A percentile compares a stretch with the other conserved stretches of the same genome.
Conservation (phyloP, 139 green algal species). For the Chloropicon primus region DNA sequence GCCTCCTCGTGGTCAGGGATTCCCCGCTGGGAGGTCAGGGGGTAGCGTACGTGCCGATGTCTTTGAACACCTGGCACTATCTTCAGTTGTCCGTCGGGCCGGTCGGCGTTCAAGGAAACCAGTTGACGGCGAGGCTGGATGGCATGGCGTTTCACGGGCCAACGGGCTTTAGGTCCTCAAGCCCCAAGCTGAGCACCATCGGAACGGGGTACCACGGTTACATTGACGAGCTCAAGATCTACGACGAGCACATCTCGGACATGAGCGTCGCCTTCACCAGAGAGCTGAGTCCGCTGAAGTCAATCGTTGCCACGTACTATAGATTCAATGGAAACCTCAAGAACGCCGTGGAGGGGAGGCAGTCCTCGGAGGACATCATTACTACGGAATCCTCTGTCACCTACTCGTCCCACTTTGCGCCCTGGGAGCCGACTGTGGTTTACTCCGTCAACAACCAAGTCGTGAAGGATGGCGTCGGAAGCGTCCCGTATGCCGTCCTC, state of each 20-base stretch:
- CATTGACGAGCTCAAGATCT: slow-evolving; percentile 14
- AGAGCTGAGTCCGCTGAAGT: neutral
- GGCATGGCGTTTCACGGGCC: neutral
- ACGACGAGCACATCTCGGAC: neutral
- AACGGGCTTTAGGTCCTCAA: neutral
- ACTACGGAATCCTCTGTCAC: neutral
- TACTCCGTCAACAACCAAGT: slow-evolving; percentile 2
- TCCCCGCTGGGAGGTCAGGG: neutral
- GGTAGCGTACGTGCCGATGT: neutral
- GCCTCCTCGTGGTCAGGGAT: neutral
- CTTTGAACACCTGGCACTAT: neutral
- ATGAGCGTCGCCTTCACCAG: neutral
- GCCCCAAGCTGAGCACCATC: neutral
- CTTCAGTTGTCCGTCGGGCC: neutral
- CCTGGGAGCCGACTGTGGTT: slow-evolving; percentile 13
- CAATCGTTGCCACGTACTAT: neutral
- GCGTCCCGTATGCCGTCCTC: neutral
- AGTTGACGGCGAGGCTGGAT: slow-evolving; percentile 3
- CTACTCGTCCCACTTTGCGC: neutral
- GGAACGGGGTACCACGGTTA: slow-evolving; percentile 6
- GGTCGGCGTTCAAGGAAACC: neutral
- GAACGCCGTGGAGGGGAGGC: neutral
- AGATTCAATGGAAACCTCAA: slow-evolving; percentile 9
- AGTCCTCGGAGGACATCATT: neutral
- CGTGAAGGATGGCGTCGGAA: neutral